A percentile compares a stretch with the other conserved stretches of the same genome.
phyloP scores from a whole-genome alignment of 1,284 basidiomycete species.

The Sanguinoderma infundibulare region DNA sequence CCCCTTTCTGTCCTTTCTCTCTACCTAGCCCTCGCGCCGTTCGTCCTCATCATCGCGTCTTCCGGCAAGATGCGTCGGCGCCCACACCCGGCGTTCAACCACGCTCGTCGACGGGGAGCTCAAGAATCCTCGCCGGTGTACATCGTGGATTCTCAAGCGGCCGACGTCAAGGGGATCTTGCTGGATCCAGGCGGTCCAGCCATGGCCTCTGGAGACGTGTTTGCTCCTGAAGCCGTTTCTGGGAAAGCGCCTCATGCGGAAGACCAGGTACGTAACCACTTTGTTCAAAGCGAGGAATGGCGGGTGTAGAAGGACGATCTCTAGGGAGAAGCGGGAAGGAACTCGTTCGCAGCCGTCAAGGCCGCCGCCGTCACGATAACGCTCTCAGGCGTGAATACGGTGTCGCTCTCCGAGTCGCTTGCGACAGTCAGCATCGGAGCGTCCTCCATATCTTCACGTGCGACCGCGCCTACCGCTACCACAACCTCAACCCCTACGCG shows the following conservation, averaged over 20 bases:
- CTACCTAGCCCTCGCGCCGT: background rate
- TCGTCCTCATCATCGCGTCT: background rate
- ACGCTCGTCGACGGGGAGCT: background rate
- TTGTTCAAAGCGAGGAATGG: too few relatives aligned
- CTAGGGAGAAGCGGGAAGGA: background rate
- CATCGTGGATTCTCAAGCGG: background rate
- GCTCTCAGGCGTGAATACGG: background rate
- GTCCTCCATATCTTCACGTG: background rate
- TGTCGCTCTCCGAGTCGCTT: background rate
- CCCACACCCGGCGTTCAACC: background rate
- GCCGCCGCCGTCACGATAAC: too few relatives aligned
- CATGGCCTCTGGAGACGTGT: background rate
- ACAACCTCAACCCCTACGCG: background rate
- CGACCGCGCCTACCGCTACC: background rate
- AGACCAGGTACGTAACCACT: background rate
- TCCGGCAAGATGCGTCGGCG: constrained; percentile 11
- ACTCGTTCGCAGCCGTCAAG: background rate
- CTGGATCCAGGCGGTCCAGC: background rate
- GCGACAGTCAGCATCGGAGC: background rate
- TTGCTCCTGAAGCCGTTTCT: background rate
- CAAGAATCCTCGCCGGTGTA: background rate
- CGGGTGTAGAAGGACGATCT: background rate
- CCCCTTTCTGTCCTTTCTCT: background rate
- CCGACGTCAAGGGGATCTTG: background rate
- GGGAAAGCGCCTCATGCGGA: background rate